These are phyloP conservation scores for Kodamaea alishanica DNA, from an alignment of 1,139 yeast genomes.

Conservation along the genomic window DNA sequence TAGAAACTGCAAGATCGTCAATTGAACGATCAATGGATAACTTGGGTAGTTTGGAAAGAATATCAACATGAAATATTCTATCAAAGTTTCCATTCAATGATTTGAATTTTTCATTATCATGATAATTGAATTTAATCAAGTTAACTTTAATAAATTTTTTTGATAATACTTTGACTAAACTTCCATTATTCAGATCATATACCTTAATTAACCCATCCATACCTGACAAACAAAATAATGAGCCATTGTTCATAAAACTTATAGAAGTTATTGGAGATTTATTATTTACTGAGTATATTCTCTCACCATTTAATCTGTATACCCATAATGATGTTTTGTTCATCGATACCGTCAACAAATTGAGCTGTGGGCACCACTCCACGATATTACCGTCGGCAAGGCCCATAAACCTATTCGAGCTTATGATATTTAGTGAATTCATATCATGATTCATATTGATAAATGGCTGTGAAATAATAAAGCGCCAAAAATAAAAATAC, in stretches of 20 bases:
- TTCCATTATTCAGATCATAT: constrained; percentile 50
- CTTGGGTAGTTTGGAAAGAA: constrained; percentile 28
- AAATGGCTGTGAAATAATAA: too few relatives aligned
- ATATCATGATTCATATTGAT: too few relatives aligned
- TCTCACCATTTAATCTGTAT: constrained; percentile 52
- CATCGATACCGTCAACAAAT: constrained; percentile 48
- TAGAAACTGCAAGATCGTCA: constrained; percentile 5
- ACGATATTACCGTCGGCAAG: constrained; percentile 40
- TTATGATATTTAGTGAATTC: too few relatives aligned
- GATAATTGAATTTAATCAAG: constrained; percentile 25
- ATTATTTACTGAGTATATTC: constrained; percentile 48
- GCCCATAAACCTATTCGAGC: constrained; percentile 30
- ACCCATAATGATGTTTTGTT: constrained; percentile 49
- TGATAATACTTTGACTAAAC: constrained; percentile 25
- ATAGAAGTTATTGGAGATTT: constrained; percentile 33
- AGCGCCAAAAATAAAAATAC: too few relatives aligned
- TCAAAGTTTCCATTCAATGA: constrained; percentile 7
- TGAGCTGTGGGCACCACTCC: constrained; percentile 57
- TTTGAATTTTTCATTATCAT: constrained; percentile 1
- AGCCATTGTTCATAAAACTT: constrained; percentile 36
- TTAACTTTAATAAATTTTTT: constrained; percentile 19
- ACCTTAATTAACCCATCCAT: constrained; percentile 43
- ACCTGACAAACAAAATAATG: constrained; percentile 44
- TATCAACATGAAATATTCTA: constrained; percentile 24
- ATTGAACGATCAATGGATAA: constrained; percentile 11